Evolutionary conservation across 495 filamentous ascomycete genomes (phyloP).

Genomic region (Hypoxylon crocopeplum): DNA sequence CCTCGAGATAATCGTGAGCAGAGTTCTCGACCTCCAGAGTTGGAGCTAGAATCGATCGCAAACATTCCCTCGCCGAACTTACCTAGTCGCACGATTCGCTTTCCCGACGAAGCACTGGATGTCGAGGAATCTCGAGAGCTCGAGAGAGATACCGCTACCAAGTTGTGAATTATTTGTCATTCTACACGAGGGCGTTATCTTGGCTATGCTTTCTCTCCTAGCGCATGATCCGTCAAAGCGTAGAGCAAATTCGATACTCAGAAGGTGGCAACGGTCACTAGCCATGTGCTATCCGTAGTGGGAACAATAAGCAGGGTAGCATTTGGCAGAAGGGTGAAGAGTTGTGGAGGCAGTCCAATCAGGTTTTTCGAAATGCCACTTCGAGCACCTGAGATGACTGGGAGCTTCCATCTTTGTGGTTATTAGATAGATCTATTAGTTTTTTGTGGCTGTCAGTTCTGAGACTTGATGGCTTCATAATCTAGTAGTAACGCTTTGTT

Average conservation of each 20-base stretch:
- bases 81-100: constrained; percentile 48
- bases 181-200: neutral
- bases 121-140: constrained; percentile 1
- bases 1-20: constrained; percentile 6
- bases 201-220: neutral
- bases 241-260: neutral
- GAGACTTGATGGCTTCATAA: neutral
- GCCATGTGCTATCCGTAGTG: constrained; percentile 4
- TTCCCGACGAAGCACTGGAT: constrained; percentile 48
- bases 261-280: constrained; percentile 16
- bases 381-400: constrained; percentile 2
- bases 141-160: constrained; percentile 1
- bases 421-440: neutral
- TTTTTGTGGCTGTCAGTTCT: neutral
- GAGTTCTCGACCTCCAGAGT: neutral
- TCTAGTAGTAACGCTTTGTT: constrained; percentile 2
- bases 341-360: neutral
- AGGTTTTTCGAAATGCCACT: neutral
- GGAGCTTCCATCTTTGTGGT: constrained; percentile 11
- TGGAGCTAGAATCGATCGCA: neutral
- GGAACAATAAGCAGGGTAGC: constrained; percentile 19
- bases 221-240: neutral
- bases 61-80: constrained; percentile 12
- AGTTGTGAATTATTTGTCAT: constrained; percentile 22
- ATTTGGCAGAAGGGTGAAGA: neutral